A percentile compares a stretch with the other conserved stretches of the same genome.
Conservation (phyloP, 768 basidiomycete species). For the Hygrocybe punicea region DNA sequence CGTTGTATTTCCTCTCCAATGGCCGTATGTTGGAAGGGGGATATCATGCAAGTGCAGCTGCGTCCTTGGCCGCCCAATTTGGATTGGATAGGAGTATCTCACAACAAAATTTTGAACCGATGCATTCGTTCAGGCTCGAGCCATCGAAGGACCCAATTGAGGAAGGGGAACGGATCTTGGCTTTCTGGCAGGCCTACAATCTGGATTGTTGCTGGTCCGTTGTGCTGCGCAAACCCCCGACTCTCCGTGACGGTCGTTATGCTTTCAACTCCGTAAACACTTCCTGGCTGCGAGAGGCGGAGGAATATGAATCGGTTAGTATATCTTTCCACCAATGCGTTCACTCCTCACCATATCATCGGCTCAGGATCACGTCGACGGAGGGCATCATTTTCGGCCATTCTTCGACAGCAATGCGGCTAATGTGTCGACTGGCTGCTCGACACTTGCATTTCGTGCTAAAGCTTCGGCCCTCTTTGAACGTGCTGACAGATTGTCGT, state of each 20-base stretch:
- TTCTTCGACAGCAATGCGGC: conserved; percentile 62
- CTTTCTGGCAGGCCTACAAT: conserved; percentile 83
- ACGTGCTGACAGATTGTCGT: conserved; percentile 58
- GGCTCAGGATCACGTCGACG: too few relatives aligned
- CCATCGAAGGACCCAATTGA: conserved; percentile 57
- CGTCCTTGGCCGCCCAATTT: conserved; percentile 68
- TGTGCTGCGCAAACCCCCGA: conserved; percentile 60
- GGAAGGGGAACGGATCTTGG: conserved; percentile 66
- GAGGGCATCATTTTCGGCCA: conserved; percentile 58
- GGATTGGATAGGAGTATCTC: conserved; percentile 55
- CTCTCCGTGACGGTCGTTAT: conserved; percentile 62
- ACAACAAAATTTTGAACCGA: conserved; percentile 33
- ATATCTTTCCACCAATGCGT: conserved; percentile 3
- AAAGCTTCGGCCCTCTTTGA: conserved; percentile 78
- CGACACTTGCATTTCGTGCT: conserved; percentile 59
- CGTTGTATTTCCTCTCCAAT: conserved; percentile 72
- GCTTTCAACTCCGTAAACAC: conserved; percentile 58
- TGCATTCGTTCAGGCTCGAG: conserved; percentile 47
- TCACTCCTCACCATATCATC: too few relatives aligned
- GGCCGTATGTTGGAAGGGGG: conserved; percentile 76
- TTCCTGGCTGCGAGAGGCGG: conserved; percentile 73
- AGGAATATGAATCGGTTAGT: conserved; percentile 68
- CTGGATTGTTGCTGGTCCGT: conserved; percentile 82
- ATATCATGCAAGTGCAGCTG: conserved; percentile 72
- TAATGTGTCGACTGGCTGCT: conserved; percentile 48